phyloP scores from a whole-genome alignment of 2,329 filamentous ascomycete species.

The Chaetomiaceae sp. region DNA sequence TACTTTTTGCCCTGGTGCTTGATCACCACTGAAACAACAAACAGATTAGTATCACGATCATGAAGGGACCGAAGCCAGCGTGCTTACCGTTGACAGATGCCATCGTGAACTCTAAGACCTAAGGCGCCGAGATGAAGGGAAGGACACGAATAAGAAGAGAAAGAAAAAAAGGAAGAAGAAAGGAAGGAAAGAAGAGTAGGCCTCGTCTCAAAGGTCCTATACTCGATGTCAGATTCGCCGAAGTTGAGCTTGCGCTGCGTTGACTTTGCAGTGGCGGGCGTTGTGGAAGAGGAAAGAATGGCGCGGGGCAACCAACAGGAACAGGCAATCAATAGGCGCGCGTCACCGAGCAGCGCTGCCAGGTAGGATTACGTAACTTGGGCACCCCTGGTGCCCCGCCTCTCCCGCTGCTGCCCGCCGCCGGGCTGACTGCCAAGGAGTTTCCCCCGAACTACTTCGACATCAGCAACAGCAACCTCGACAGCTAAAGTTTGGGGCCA shows the following conservation, averaged over 20 bases:
- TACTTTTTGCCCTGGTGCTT: slow-evolving; percentile 96
- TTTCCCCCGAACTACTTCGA: not conserved
- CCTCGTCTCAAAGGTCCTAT: not conserved
- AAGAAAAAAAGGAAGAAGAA: not conserved
- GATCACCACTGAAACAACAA: slow-evolving; percentile 64
- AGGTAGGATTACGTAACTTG: slow-evolving; percentile 19
- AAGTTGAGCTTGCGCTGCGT: slow-evolving; percentile 8
- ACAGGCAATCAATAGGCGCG: no score
- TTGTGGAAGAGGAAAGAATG: slow-evolving; percentile 21
- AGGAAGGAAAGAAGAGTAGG: not conserved
- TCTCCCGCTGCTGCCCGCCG: not conserved
- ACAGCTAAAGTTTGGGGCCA: slow-evolving; percentile 3
- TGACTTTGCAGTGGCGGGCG: slow-evolving; percentile 12
- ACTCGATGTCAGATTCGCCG: not conserved
- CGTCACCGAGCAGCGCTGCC: not conserved
- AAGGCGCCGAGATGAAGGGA: not conserved
- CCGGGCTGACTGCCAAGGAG: slow-evolving; percentile 18
- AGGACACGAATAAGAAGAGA: not conserved
- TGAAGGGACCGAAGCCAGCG: not conserved
- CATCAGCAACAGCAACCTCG: slow-evolving; percentile 6
- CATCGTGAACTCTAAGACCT: slow-evolving; percentile 14
- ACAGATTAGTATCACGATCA: slow-evolving; percentile 24
- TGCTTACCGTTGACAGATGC: slow-evolving; percentile 22
- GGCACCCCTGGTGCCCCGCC: slow-evolving; percentile 10
- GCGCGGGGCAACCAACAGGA: no score